These are phyloP conservation scores for Pestalotiopsis fici DNA, from an alignment of 2,329 filamentous ascomycete species.

Conservation along the genomic window DNA sequence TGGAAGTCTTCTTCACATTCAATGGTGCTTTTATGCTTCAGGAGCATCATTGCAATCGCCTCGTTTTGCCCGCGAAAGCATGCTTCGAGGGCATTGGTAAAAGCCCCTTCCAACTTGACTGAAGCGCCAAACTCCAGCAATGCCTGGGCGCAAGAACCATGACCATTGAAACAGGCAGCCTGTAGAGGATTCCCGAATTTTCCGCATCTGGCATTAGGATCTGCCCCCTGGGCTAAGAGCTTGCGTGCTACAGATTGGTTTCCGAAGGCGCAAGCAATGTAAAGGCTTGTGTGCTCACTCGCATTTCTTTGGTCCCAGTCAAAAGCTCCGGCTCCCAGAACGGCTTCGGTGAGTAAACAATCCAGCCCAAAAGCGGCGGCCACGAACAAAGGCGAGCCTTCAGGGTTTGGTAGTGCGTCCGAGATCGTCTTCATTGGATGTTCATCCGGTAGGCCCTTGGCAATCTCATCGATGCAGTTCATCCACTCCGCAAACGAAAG, in stretches of 20 bases:
- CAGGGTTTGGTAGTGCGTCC: background rate
- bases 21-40: background rate
- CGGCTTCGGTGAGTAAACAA: background rate
- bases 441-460: background rate
- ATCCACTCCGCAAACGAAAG: background rate
- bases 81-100: background rate
- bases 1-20: background rate
- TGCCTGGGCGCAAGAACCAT: background rate
- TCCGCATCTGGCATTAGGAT: background rate
- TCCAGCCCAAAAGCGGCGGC: background rate
- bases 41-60: background rate
- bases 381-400: background rate
- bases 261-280: background rate
- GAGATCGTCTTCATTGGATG: background rate
- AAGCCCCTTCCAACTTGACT: background rate
- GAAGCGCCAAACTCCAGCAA: background rate
- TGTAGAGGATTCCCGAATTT: background rate
- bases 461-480: background rate
- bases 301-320: background rate
- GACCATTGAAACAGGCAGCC: background rate
- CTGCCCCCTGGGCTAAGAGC: background rate
- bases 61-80: background rate
- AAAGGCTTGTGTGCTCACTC: background rate
- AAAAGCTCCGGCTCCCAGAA: background rate
- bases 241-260: background rate